A percentile compares a stretch with the other conserved stretches of the same genome.
Evolutionary conservation across 208 protist species (phyloP).

Genomic region (Leishmania amazonensis): DNA sequence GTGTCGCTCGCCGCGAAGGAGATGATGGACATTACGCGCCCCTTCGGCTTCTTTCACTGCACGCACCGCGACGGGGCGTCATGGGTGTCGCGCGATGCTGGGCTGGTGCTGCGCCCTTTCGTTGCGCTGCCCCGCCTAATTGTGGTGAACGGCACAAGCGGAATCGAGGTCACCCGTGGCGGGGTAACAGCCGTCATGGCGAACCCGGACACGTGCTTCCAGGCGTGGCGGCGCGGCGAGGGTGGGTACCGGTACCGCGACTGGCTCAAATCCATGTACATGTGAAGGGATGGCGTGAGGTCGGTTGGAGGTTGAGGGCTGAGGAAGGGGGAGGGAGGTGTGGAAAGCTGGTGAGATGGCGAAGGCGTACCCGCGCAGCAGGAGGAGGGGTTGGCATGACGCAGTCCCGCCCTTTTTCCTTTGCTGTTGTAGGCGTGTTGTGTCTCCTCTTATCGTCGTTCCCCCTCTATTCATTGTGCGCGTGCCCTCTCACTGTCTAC

Average conservation of each 20-base stretch:
- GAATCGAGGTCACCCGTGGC: constrained; percentile 61
- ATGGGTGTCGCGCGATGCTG: constrained; percentile 72
- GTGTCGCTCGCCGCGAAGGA: constrained; percentile 68
- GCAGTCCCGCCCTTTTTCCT: neutral
- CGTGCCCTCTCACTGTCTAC: neutral
- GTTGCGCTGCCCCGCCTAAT: constrained; percentile 64
- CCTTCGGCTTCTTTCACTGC: constrained; percentile 84
- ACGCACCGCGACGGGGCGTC: constrained; percentile 72
- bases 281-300: constrained; percentile 3
- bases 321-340: neutral
- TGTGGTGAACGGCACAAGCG: constrained; percentile 68
- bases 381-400: neutral
- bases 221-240: constrained; percentile 52
- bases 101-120: constrained; percentile 50
- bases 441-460: neutral
- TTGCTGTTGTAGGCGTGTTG: neutral
- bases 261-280: constrained; percentile 18
- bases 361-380: too few species aligned
- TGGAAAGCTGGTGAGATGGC: neutral
- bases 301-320: neutral
- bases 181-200: constrained; percentile 70
- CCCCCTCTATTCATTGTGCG: neutral
- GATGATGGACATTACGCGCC: constrained; percentile 67
- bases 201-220: constrained; percentile 68
- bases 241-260: constrained; percentile 30